Base-by-base conservation (phyloP, 768 basidiomycete species). In the Hemileccinum rubropunctum region DNA sequence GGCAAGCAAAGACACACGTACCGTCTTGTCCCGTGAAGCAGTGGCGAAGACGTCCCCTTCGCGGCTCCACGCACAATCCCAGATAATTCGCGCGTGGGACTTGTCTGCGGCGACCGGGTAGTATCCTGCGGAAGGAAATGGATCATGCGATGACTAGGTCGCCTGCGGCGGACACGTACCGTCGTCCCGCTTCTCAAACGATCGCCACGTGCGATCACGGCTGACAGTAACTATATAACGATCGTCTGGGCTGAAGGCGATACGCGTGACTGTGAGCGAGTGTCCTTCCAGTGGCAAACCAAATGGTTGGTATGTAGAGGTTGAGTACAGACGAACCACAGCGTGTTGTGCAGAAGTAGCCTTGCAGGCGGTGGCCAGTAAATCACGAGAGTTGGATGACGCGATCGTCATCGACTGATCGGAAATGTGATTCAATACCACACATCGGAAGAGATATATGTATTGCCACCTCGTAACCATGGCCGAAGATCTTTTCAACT, bases 401-500 rank as follows among this genome's bases (percentile, higher is more conserved):
- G 85, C 82, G 11, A 98, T 71, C 0, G 88, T 79, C 41, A 95
- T 88, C 8, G 90, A 87, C 91, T 95, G 51, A 13, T 42, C 18
- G 6, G 40, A 36, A 39, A 47, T 23, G 43, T 33, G 13, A 28
- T 40, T 36, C 26, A 54, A 20, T 26, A 17, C 37, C 23, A 13
- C 15, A 26, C 30, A 45, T 34, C 32, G 49, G 4, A 41, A 30
- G 28, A 38, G 18, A 46, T 2, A 21, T n/a, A 56, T 41, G 6
- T 15, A 27, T 51, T 30, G 1, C 47, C 52, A 88, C 92, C 80
- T 99, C 97, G 60, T 98, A 98, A 36, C 95, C 94, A 67, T 98
- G 97, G 5, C 95, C 97, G 65, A 97, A 99, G 1, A 99, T 76
- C 66, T 99, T 99, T 60, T 98, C 97, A 1, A 83, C 74, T 71